Evolutionary conservation across 2,329 filamentous ascomycete species (phyloP), one percentile per base, ranked within the genome.

Genomic region (Xylaria sp.): DNA sequence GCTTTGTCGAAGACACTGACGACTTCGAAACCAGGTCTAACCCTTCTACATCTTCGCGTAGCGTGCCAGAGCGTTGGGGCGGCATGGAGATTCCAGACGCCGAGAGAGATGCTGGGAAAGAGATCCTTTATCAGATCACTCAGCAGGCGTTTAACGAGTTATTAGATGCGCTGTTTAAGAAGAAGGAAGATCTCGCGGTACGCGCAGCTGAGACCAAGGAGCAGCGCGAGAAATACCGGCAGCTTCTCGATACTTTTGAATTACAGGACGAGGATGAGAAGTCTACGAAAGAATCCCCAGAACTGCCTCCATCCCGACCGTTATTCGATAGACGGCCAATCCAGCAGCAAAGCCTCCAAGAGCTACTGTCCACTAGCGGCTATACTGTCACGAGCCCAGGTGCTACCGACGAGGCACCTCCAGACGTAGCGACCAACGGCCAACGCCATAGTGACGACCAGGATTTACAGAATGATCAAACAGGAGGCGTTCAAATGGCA

Each of bases 91-190:
- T 96, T 17, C 91, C 92, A 0, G 89, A 92, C 71, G 90, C 91
- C 0, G 94, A 97, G 77, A 87, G 86, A 66, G 94, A 97, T 77
- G 89, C 93, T 5, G 93, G 93, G 42, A 93, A 91, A 72, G 93
- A 98, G 76, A 91, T 97, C 3, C 82, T 98, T 0, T 97, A 97
- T 75, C 92, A 97, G 77, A 89, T 96, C 36, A 94, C 93, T 0
- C 94, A 97, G 78, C 92, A 97, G 78, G 92, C 93, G 0, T 93
- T 97, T 81, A 97, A 98, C 74, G 94, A 98, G 79, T 83, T 98
- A 1, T 86, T 99, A 0, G 93, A 98, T 75, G 86, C 89, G 1
- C 84, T 99, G 0, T 99, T 99, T 81, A 91, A 91, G 72, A 84
- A 86, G 4, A 90, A 91, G 70, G 95, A 98, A 78, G 90, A 94